These are phyloP conservation scores for Syzygium oleosum DNA, from an alignment of 345 rosid species.

Conservation along the genomic window DNA sequence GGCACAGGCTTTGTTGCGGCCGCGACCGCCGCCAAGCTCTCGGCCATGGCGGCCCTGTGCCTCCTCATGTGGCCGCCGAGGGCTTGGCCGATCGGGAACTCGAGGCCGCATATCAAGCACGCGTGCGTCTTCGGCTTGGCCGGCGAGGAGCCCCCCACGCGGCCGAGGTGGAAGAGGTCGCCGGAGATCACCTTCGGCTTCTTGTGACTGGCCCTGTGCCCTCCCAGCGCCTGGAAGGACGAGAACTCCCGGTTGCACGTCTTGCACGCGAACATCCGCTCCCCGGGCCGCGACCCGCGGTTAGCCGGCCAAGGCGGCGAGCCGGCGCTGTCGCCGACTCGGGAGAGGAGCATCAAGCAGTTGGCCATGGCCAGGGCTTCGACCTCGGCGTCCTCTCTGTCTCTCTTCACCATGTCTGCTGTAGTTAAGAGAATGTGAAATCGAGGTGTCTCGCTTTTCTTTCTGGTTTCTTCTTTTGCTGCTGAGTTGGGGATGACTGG, in stretches of 20 bases:
- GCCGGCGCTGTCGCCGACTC: slow-evolving; percentile 24
- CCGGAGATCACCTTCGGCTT: slow-evolving; percentile 30
- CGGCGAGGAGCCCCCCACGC: slow-evolving; percentile 7
- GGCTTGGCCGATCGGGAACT: slow-evolving; percentile 81
- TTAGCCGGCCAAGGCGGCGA: neutral
- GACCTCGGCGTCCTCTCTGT: slow-evolving; percentile 16
- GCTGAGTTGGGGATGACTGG: neutral
- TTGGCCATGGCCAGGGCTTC: slow-evolving; percentile 35
- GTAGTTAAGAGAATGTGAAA: neutral
- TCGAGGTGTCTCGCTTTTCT: neutral
- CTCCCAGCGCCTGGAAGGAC: slow-evolving; percentile 90
- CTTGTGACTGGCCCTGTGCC: slow-evolving; percentile 90
- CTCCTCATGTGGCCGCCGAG: slow-evolving; percentile 97
- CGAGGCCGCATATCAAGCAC: slow-evolving; percentile 83
- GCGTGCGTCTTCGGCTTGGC: slow-evolving; percentile 57
- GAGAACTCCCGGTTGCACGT: slow-evolving; percentile 71
- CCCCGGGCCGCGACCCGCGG: neutral
- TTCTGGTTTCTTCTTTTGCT: neutral
- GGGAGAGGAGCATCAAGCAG: slow-evolving; percentile 64
- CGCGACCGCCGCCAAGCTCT: neutral
- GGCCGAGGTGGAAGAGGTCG: neutral
- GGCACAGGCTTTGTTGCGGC: slow-evolving; percentile 5
- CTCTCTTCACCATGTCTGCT: slow-evolving; percentile 34
- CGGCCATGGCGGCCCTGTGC: slow-evolving; percentile 27
- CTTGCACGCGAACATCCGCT: slow-evolving; percentile 63